Percentiles rank a stretch among this genome's conserved stretches.
phyloP scores from a whole-genome alignment of 345 rosid genomes.

The Rubroshorea leprosula region DNA sequence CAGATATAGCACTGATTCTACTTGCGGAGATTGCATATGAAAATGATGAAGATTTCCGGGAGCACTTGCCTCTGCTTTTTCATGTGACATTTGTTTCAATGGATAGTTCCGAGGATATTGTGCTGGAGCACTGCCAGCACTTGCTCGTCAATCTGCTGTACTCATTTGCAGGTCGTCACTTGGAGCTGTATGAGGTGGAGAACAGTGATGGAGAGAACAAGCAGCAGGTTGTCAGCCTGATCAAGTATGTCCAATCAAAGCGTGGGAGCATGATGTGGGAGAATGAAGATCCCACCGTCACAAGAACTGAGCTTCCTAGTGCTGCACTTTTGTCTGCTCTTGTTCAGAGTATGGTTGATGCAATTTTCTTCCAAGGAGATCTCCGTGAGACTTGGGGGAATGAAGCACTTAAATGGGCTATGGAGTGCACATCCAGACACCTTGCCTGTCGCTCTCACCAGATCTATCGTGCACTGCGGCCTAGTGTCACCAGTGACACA shows the following conservation, averaged over 20 bases:
- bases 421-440: constrained; percentile 99
- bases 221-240: constrained; percentile 93
- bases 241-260: constrained; percentile 97
- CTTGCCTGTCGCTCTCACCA: constrained; percentile 98
- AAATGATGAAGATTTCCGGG: constrained; percentile 98
- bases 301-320: constrained; percentile 87
- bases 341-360: constrained; percentile 99
- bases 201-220: constrained; percentile 93
- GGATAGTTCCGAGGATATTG: constrained; percentile 99
- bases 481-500: constrained; percentile 89
- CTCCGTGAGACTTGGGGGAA: constrained; percentile 97
- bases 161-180: constrained; percentile 96
- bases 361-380: constrained; percentile 99
- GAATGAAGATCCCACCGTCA: constrained; percentile 90
- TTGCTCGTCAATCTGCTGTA: constrained; percentile 91
- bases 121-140: constrained; percentile 98
- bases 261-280: constrained; percentile 99
- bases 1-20: constrained; percentile 95
- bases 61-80: constrained; percentile 93
- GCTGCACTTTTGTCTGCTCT: constrained; percentile 94
- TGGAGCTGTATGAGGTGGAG: constrained; percentile 96
- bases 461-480: constrained; percentile 93
- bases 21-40: constrained; percentile 98
- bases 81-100: constrained; percentile 98
- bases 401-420: constrained; percentile 99